Percentiles rank a stretch among this genome's conserved stretches.
Conservation (phyloP, 2,329 filamentous ascomycete genomes). For the Plenodomus tracheiphilus region DNA sequence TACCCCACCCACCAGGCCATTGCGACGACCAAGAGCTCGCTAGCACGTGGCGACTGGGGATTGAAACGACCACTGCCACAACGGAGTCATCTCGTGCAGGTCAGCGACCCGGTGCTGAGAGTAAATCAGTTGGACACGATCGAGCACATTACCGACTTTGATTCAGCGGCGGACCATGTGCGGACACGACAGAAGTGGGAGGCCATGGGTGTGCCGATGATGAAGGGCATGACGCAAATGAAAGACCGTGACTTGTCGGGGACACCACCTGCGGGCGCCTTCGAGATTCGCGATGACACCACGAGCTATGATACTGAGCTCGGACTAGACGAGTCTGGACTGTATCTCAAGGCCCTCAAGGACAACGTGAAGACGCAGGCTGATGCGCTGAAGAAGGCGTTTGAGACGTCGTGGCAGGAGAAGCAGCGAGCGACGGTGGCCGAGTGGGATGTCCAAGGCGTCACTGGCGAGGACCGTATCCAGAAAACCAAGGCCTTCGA, state of each 20-base stretch:
- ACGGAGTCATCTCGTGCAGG: conserved; percentile 68
- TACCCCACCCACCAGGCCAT: conserved; percentile 85
- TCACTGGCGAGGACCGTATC: neutral
- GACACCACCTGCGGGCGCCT: conserved; percentile 26
- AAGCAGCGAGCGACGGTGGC: conserved; percentile 10
- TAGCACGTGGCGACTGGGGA: conserved; percentile 85
- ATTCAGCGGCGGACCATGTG: conserved; percentile 78
- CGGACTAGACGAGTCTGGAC: conserved; percentile 32
- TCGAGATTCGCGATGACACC: conserved; percentile 38
- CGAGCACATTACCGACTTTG: conserved; percentile 88
- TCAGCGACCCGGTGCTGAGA: conserved; percentile 71
- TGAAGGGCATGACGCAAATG: conserved; percentile 41
- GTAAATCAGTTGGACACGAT: conserved; percentile 79
- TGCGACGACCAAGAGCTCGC: conserved; percentile 72
- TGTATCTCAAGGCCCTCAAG: conserved; percentile 30
- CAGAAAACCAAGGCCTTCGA: conserved; percentile 5
- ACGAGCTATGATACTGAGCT: conserved; percentile 33
- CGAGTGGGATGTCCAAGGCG: conserved; percentile 1
- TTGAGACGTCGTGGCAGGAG: conserved; percentile 7
- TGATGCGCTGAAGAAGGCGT: conserved; percentile 3
- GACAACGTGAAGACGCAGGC: conserved; percentile 15
- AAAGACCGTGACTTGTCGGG: conserved; percentile 16
- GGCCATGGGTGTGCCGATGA: conserved; percentile 75
- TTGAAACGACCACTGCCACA: conserved; percentile 82
- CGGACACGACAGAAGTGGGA: conserved; percentile 83